A percentile compares a stretch with the other conserved stretches of the same genome.
phyloP scores from a whole-genome alignment of 2,329 filamentous ascomycete genomes.

The Ophiostoma sp. region DNA sequence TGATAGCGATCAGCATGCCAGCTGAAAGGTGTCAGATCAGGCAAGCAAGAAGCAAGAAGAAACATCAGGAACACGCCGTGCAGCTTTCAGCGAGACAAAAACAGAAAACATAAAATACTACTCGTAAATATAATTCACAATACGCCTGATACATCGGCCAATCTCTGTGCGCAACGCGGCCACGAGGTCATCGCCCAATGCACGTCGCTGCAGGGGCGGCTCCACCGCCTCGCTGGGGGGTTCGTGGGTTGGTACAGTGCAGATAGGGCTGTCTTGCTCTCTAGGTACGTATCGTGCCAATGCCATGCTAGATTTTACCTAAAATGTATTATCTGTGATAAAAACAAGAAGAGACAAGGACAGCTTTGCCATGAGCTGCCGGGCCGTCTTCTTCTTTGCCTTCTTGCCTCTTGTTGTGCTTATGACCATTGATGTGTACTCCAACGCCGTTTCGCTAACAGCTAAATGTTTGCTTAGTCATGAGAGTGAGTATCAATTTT shows the following conservation, averaged over 20 bases:
- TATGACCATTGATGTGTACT: no score
- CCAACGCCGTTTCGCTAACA: no score
- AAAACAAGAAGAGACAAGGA: no score
- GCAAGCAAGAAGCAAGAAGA: neutral
- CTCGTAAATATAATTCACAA: neutral
- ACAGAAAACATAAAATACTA: neutral
- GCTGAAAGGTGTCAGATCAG: neutral
- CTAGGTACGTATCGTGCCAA: no score
- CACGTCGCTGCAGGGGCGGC: neutral
- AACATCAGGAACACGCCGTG: neutral
- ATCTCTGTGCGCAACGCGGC: slow-evolving; percentile 19
- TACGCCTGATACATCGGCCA: slow-evolving; percentile 7
- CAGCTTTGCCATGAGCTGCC: no score
- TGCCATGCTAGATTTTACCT: no score
- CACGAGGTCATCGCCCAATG: slow-evolving; percentile 15
- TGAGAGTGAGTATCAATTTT: no score
- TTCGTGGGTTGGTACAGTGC: neutral
- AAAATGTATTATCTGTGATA: no score
- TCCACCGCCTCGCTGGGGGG: neutral
- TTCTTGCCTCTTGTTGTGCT: no score
- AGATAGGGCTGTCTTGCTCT: neutral
- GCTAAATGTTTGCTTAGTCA: no score
- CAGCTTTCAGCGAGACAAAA: neutral
- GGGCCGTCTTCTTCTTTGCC: no score
- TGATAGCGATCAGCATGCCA: no score